Base-by-base conservation (phyloP, 345 rosid genomes). In the Carallia pectinifolia region DNA sequence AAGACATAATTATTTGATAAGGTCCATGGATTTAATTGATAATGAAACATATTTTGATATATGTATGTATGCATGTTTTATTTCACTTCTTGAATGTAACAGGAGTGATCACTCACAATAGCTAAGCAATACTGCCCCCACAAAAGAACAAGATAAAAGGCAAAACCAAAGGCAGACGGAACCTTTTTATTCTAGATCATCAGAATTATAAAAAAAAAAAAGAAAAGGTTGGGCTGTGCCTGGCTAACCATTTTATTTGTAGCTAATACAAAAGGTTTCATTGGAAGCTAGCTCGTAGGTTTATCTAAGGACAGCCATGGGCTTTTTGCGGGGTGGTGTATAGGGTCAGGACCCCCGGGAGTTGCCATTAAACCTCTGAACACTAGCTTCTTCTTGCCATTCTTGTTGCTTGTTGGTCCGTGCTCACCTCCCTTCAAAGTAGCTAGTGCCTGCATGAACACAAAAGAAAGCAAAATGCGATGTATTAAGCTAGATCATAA, bases 271-370 rank as follows among this genome's bases (percentile, higher is more conserved):
- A 33, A 30, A 50, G 8, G 54, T 48, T 31, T 4, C 2, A 33
- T 44, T 5, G 50, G 17, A 12, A 12, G 50, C 50, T 44, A 12
- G 50, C 50, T 2, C 10, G 17, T 5, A 44, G 50, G 50, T 54
- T 18, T 9, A 3, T 44, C 33, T 6, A 4, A 12, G 34, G 19
- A n/a, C 7, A 61, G 62, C 74, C 78, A 84, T 4, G 87, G 85
- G 29, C 70, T 72, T 27, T 76, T 68, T 39, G 95, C 95, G 82
- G 86, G 52, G 71, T 91, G 97, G 77, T 91, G 96, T 71, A 91
- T 74, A 39, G 97, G 97, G 68, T 91, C 93, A 56, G 96, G 96
- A 47, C 97, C 97, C 12, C 91, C 79, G 31, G 96, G 97, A 74
- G 75, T 90, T n/a, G 77, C 64, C 81, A 93, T 86, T 23, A 91